Conservation (phyloP, 345 rosid genomes). For the Populus deltoides region DNA sequence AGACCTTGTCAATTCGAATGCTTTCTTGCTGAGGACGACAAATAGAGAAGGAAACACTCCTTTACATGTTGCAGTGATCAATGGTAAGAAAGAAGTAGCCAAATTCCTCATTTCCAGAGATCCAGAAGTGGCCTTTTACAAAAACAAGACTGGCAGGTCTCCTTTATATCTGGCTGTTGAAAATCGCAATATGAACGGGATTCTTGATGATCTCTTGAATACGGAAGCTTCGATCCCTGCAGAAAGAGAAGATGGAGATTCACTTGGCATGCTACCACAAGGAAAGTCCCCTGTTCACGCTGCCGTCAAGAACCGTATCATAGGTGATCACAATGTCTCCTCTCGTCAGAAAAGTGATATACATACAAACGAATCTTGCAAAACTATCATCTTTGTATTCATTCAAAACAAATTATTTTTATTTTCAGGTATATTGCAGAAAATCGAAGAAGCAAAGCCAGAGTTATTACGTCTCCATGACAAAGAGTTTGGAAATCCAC, state of each 20-base stretch:
- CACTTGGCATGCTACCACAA: neutral
- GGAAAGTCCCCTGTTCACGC: neutral
- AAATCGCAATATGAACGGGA: neutral
- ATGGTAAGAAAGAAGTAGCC: neutral
- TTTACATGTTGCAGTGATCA: neutral
- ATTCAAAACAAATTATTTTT: no score
- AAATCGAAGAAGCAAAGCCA: conserved; percentile 1
- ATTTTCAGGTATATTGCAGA: conserved; percentile 14
- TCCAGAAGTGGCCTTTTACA: neutral
- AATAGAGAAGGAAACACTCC: neutral
- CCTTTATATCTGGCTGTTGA: conserved; percentile 6
- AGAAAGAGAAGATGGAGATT: neutral
- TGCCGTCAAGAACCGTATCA: neutral
- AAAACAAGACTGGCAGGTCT: neutral
- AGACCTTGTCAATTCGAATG: neutral
- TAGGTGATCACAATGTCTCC: neutral
- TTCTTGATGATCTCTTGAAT: neutral
- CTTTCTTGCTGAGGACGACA: neutral
- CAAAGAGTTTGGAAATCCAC: conserved; percentile 1
- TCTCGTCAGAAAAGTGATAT: neutral
- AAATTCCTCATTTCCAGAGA: neutral
- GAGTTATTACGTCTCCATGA: conserved; percentile 9
- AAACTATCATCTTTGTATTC: neutral
- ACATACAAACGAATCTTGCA: neutral
- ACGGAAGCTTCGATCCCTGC: neutral